Base-by-base conservation (phyloP, 306 rosid species). In the Medicago lupulina region DNA sequence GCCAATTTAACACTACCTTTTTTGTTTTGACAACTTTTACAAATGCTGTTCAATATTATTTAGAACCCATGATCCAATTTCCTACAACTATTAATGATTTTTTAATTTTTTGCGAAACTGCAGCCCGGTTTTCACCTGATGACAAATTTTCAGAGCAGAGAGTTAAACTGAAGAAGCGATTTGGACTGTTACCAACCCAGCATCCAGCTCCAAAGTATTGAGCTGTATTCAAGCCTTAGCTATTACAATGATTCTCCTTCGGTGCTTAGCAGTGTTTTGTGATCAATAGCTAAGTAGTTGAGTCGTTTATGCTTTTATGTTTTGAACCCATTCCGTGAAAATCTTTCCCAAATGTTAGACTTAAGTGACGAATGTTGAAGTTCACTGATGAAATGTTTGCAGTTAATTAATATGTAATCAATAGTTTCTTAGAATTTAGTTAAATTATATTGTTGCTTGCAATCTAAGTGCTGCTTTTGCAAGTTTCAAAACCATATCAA, bases 41-140 rank as follows among this genome's bases (percentile, higher is more conserved):
- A 34, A 34, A 34, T 34, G 7, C 7, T 3, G 31, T 28, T 0
- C 31, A 28, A 28, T 28, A 28, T 1, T 23, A 23, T 23, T 23
- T 31, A 31, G 36, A 31, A 31, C 36, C 36, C 36, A 31, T 1
- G 6, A 4, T 31, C 36, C 36, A 31, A 5, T 31, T 64, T 53
- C 51, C 31, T 71, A 7, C 17, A 11, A 18, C 55, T 65, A 18
- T 49, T 39, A 19, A 18, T 44, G 63, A 60, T 64, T 21, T 62
- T 61, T 71, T 49, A 16, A 28, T 63, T 40, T 67, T 79, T 85
- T 73, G 65, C 49, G 0, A 34, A 68, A 46, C 38, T 85, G 86
- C 92, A 93, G 98, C 98, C n/a, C 92, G 98, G 23, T 93, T 93
- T 83, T 93, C 98, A 23, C 98, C 97, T 0, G 97, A 93, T 64